Evolutionary conservation across 192 early-diverging fungal species (phyloP).

Genomic region (Coemansia brasiliensis): DNA sequence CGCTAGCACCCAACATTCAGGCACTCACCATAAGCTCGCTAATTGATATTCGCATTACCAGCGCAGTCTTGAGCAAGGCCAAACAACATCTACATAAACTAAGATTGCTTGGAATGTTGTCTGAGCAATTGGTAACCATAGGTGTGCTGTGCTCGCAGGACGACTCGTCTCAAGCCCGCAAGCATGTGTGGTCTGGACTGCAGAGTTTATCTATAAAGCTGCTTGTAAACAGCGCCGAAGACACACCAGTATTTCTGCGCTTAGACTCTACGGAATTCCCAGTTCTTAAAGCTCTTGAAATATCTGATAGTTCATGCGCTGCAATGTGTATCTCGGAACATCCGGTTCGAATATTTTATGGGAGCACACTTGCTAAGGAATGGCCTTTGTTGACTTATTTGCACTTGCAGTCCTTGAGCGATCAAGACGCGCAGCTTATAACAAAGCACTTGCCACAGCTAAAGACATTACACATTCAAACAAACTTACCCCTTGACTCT

Average conservation of each 20-base stretch:
- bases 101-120: constrained; percentile 24
- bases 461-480: neutral
- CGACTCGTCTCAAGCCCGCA: neutral
- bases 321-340: constrained; percentile 5
- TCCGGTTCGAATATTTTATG: constrained; percentile 18
- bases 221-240: neutral
- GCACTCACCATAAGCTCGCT: constrained; percentile 29
- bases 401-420: constrained; percentile 10
- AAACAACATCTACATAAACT: constrained; percentile 15
- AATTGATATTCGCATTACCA: constrained; percentile 36
- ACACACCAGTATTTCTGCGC: constrained; percentile 1
- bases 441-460: constrained; percentile 7
- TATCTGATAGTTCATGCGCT: constrained; percentile 14
- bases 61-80: constrained; percentile 15
- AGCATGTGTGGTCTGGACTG: constrained; percentile 3
- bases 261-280: constrained; percentile 38
- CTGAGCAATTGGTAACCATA: constrained; percentile 18
- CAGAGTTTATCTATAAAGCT: constrained; percentile 5
- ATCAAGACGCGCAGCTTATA: constrained; percentile 14
- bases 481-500: neutral
- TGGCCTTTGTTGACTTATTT: constrained; percentile 26
- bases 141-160: constrained; percentile 8
- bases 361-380: constrained; percentile 24
- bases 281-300: constrained; percentile 7
- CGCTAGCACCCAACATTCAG: constrained; percentile 6